Base-by-base conservation (phyloP, 2,329 filamentous ascomycete species). In the Botryotinia calthae region DNA sequence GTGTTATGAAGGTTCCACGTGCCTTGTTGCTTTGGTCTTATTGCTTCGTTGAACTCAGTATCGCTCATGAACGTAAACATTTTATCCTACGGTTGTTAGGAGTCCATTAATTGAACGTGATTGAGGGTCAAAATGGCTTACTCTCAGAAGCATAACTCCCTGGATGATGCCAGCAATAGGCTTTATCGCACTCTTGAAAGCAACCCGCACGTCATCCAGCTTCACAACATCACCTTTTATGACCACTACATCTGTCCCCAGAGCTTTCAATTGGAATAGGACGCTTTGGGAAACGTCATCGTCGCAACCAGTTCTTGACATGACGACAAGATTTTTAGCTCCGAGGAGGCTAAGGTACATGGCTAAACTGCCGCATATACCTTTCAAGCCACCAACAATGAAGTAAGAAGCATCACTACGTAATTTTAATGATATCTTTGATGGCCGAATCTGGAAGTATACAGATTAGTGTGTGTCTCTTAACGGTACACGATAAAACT, bases 321-420 rank as follows among this genome's bases (percentile, higher is more conserved):
- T 37, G 8, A 34, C 14, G 25, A 61, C 28, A 14, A 61, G 12
- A 22, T 61, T 34, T 31, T 61, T 61, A 25, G 28, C 58, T 22
- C 58, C 31, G 28, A 37, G 28, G 18, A 6, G 14, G 18, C 28
- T 34, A 16, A 61, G 28, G 28, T 61, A 20, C 12, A 61, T 61
- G 6, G 58, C 58, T 10, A 61, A 34, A 31, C 28, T 37, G 12
- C 31, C 58, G 37, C 58, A 61, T 34, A 61, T 28, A 22, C 58
- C 58, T 61, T 61, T 61, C 28, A 61, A 40, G 9, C 58, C 58
- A 61, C 58, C 58, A 61, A 61, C 31, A 25, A 61, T 61, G 37
- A 61, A 31, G 28, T 61, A 40, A 34, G 58, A 61, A 34, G 58
- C 58, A 25, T 61, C 58, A 25, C 9, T 16, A 22, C 58, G 31